Evolutionary conservation across 2,329 filamentous ascomycete species (phyloP).

Genomic region (Alternaria brassicicola): DNA sequence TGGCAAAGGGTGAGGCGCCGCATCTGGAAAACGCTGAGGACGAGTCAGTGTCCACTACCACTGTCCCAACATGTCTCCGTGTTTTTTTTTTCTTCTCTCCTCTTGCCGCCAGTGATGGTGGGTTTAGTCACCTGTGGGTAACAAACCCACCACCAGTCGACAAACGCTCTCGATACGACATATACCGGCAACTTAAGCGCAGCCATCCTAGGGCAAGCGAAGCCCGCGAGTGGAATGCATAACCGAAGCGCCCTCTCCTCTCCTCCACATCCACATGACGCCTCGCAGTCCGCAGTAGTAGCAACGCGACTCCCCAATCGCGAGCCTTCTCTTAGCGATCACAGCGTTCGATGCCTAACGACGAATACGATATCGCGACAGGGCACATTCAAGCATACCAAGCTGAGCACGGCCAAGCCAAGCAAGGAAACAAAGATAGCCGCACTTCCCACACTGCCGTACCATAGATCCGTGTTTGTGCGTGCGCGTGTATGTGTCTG

Average conservation of each 20-base stretch:
- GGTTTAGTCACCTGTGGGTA: not conserved
- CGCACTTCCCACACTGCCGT: constrained; percentile 4
- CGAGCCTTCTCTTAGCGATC: constrained; percentile 12
- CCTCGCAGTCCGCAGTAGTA: not conserved
- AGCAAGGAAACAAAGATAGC: constrained; percentile 5
- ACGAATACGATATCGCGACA: not conserved
- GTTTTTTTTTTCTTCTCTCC: too few relatives aligned
- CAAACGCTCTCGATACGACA: not conserved
- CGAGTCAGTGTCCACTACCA: not conserved
- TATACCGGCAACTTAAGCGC: constrained; percentile 3
- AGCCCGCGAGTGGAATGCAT: constrained; percentile 7
- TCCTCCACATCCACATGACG: not conserved
- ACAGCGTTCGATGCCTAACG: not conserved
- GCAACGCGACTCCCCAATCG: constrained; percentile 1
- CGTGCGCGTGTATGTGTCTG: not conserved
- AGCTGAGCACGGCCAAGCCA: constrained; percentile 20
- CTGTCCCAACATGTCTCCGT: not conserved
- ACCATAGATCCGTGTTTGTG: constrained; percentile 12
- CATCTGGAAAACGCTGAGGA: not conserved
- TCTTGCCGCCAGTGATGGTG: not conserved
- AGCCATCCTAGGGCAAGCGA: not conserved
- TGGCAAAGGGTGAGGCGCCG: not conserved
- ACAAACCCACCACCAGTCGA: not conserved
- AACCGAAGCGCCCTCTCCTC: constrained; percentile 8
- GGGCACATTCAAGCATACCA: constrained; percentile 22